Base-by-base conservation (phyloP, 306 rosid species). In the Inga leiocalycina region DNA sequence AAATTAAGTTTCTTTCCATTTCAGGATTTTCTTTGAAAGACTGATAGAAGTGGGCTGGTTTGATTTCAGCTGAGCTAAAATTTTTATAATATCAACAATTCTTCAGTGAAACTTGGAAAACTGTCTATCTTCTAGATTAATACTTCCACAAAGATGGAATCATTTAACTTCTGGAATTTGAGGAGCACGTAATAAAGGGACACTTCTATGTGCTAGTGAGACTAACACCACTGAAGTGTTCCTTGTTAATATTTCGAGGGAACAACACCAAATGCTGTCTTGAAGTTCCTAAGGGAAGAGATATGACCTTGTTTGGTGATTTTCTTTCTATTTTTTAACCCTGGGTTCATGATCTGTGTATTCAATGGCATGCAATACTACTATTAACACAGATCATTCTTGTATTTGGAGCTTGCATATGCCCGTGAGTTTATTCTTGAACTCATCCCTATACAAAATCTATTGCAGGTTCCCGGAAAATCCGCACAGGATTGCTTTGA, bases 401-500 rank as follows among this genome's bases (percentile, higher is more conserved):
- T 30, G 59, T 27, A 46, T 27, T 6, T 74, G 74, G 39, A 43
- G 76, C 78, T 70, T 56, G 67, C 37, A 68, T 78, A 22, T 59
- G 20, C n/a, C 14, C 45, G 27, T 17, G 30, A 14, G 37, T 83
- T 77, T 62, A 54, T 80, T 75, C 11, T 64, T 71, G 49, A 68
- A 19, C 74, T 75, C 75, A 61, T 62, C 46, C 30, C 24, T 74
- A 12, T 61, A 10, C 75, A 86, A 85, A 90, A 56, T 85, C 48
- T 74, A 59, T 79, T 71, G 74, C 85, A 93, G 99, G 99, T 93
- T 52, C 94, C 96, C 4, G 98, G 97, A 83, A 96, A 96, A 85
- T 88, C 96, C 79, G 93, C 91, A 80, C 97, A 93, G 84, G 99
- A 95, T 20, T 95, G 99, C 89, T 95, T 95, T 79, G 90, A 95